phyloP scores from a whole-genome alignment of 1,284 basidiomycete species.

The Heterobasidion irregulare region DNA sequence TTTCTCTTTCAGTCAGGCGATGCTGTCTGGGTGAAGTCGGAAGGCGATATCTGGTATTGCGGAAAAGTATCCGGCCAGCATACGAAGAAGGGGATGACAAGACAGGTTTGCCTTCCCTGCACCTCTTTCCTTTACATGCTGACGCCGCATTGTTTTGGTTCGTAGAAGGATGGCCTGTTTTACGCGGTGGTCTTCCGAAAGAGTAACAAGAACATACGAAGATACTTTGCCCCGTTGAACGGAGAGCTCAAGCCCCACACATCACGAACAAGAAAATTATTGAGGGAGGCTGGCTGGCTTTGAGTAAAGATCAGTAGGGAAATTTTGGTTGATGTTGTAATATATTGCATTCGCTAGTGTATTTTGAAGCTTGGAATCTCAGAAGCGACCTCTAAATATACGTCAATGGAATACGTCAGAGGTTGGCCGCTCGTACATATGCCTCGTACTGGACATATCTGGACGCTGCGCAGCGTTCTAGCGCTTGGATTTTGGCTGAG shows the following conservation, averaged over 20 bases:
- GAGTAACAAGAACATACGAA: conserved; percentile 32
- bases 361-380: no score
- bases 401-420: no score
- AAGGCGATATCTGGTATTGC: conserved; percentile 38
- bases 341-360: no score
- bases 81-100: conserved; percentile 33
- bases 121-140: conserved; percentile 6
- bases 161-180: conserved; percentile 38
- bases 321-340: no score
- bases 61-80: conserved; percentile 37
- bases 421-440: no score
- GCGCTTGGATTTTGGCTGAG: no score
- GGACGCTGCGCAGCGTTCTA: no score
- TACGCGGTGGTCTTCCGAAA: conserved; percentile 36
- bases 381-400: no score
- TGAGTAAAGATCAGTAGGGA: conserved; percentile 5
- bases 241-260: conserved; percentile 57
- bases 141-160: not conserved
- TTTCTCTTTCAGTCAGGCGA: conserved; percentile 31
- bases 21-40: conserved; percentile 42
- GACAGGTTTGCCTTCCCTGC: conserved; percentile 26
- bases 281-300: conserved; percentile 35
- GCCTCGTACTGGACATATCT: no score
- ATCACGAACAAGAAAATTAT: conserved; percentile 26
- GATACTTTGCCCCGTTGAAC: conserved; percentile 50